phyloP scores from a whole-genome alignment of 805 yeast genomes.

The Kuraishia capsulata region DNA sequence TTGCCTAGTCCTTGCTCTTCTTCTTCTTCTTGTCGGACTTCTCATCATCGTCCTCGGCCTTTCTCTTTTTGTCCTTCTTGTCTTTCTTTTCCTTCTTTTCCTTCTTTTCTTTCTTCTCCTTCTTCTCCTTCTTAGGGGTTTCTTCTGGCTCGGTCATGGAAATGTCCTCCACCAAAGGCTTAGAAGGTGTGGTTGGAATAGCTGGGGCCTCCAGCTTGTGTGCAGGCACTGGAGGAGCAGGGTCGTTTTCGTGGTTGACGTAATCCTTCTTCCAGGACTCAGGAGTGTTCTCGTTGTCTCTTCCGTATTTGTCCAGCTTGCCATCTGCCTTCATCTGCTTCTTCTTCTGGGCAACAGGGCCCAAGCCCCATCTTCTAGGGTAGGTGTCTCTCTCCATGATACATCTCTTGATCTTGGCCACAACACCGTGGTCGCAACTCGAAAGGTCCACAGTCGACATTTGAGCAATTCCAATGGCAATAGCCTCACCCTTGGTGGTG shows the following conservation, averaged over 20 bases:
- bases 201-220: conserved; percentile 33
- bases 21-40: conserved; percentile 9
- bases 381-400: conserved; percentile 99
- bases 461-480: conserved; percentile 96
- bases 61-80: conserved; percentile 42
- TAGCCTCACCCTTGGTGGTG: conserved; percentile 99
- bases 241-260: conserved; percentile 58
- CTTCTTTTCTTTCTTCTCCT: conserved; percentile 41
- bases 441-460: conserved; percentile 98
- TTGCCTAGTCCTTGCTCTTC: conserved; percentile 10
- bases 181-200: conserved; percentile 32
- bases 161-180: conserved; percentile 38
- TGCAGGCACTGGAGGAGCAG: conserved; percentile 52
- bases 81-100: conserved; percentile 47
- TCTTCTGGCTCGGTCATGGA: conserved; percentile 21
- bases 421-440: conserved; percentile 96
- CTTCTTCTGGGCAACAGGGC: conserved; percentile 98
- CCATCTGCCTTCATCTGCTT: conserved; percentile 97
- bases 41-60: conserved; percentile 8
- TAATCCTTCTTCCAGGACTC: conserved; percentile 83
- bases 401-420: conserved; percentile 97
- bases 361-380: conserved; percentile 99
- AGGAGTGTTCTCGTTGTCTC: conserved; percentile 91
- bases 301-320: conserved; percentile 92
- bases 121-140: conserved; percentile 13